A percentile compares a stretch with the other conserved stretches of the same genome.
Evolutionary conservation across 495 filamentous ascomycete species (phyloP).

Genomic region (Paragyromitra xinjiangensis): DNA sequence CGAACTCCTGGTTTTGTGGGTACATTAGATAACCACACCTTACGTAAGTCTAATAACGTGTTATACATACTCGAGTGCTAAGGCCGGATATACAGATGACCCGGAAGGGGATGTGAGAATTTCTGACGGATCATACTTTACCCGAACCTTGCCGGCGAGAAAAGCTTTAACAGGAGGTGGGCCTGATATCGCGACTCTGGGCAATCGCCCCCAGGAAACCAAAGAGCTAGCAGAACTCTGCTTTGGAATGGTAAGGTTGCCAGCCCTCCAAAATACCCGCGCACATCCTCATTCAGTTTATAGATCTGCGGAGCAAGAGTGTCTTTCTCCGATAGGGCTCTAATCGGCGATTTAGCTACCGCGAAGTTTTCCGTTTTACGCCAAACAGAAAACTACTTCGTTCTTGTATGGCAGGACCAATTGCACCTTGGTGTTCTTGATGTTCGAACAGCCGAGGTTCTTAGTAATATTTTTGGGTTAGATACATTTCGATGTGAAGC

Average conservation of each 20-base stretch:
- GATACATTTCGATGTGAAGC: neutral
- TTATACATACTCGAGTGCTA: neutral
- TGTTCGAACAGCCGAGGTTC: neutral
- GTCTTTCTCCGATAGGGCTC: neutral
- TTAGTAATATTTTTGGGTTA: neutral
- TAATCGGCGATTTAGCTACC: neutral
- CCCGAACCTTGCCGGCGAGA: neutral
- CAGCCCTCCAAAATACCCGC: neutral
- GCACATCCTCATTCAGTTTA: neutral
- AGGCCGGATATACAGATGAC: neutral
- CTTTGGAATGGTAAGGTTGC: neutral
- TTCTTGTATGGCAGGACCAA: neutral
- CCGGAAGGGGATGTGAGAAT: neutral
- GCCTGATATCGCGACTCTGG: neutral
- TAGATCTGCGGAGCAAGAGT: neutral
- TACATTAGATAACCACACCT: neutral
- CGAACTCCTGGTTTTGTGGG: neutral
- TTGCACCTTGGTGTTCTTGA: conserved; percentile 1
- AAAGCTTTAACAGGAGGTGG: neutral
- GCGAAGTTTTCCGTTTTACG: neutral
- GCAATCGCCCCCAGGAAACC: neutral
- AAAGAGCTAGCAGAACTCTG: neutral
- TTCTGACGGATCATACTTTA: neutral
- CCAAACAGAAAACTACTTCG: neutral
- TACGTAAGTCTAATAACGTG: neutral